Percentiles rank a stretch among this genome's conserved stretches.
Conservation (phyloP, 2,329 filamentous ascomycete species). For the Hymenoscyphus fructigenus region DNA sequence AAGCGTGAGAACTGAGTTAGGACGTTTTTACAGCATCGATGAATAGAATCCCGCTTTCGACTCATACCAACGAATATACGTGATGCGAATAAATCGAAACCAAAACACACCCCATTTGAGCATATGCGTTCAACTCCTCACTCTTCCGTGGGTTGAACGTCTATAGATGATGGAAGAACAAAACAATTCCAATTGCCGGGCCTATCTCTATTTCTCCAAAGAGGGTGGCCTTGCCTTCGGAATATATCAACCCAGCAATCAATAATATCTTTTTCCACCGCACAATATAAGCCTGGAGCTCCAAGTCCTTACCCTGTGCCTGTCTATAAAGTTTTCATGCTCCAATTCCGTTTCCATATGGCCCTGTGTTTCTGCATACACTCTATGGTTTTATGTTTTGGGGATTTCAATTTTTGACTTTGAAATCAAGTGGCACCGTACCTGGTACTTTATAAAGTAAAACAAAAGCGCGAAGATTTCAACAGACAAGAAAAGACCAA, state of each 20-base stretch:
- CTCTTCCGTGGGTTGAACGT: constrained; percentile 35
- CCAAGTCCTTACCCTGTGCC: too few species aligned
- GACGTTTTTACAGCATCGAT: neutral
- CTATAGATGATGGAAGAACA: constrained; percentile 39
- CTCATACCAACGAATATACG: neutral
- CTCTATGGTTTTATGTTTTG: too few species aligned
- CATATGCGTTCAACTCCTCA: constrained; percentile 38
- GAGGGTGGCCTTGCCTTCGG: constrained; percentile 26
- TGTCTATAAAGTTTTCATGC: too few species aligned
- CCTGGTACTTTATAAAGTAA: too few species aligned
- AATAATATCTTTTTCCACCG: neutral
- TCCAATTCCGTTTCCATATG: too few species aligned
- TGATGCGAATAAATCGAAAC: neutral
- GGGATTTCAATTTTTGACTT: too few species aligned
- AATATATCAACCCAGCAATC: neutral
- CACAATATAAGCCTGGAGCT: too few species aligned
- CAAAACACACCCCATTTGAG: constrained; percentile 34
- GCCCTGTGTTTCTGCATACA: too few species aligned
- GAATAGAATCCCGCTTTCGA: neutral
- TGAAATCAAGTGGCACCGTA: too few species aligned
- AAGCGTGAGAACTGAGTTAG: constrained; percentile 14
- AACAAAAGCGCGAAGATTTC: too few species aligned
- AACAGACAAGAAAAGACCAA: too few species aligned
- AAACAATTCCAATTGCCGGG: constrained; percentile 31
- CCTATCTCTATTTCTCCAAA: constrained; percentile 25